These are phyloP conservation scores for Fusarium nodosum DNA, from an alignment of 2,329 filamentous ascomycete species.

Conservation along the genomic window DNA sequence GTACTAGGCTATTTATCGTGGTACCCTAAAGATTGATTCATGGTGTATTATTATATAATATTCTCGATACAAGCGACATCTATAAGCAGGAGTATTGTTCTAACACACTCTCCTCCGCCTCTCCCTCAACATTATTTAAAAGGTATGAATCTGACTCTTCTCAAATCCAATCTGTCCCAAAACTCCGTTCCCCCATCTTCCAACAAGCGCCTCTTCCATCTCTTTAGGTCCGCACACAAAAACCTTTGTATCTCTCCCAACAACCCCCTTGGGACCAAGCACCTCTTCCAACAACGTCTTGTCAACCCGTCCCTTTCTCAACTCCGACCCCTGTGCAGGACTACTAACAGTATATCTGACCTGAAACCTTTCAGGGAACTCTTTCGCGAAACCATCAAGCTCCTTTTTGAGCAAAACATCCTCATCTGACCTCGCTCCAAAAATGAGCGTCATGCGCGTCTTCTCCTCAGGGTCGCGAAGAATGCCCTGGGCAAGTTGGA, in stretches of 20 bases:
- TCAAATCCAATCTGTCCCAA: constrained; percentile 69
- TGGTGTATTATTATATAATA: too few relatives aligned
- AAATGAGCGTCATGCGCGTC: constrained; percentile 74
- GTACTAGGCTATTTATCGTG: not conserved
- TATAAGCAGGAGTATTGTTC: not conserved
- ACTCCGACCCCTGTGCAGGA: constrained; percentile 57
- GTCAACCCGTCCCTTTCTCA: constrained; percentile 70
- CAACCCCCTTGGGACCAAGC: constrained; percentile 49
- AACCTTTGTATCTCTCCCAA: constrained; percentile 66
- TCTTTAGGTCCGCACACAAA: constrained; percentile 77
- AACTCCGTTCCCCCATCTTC: constrained; percentile 62
- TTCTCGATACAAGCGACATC: not conserved
- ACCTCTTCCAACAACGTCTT: constrained; percentile 67
- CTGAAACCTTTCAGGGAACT: constrained; percentile 68
- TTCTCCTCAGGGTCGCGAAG: constrained; percentile 71
- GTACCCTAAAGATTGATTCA: not conserved
- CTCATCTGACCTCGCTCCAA: constrained; percentile 73
- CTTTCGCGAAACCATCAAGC: constrained; percentile 65
- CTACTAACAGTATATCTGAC: constrained; percentile 70
- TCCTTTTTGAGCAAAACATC: constrained; percentile 71
- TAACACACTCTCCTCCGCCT: not conserved
- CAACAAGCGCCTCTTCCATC: constrained; percentile 72
- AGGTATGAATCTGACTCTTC: constrained; percentile 70
- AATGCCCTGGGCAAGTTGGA: constrained; percentile 73
- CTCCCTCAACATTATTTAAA: constrained; percentile 53